These are phyloP conservation scores for Fomitopsis betulina DNA, from an alignment of 1,284 basidiomycete genomes.

Conservation along the genomic window DNA sequence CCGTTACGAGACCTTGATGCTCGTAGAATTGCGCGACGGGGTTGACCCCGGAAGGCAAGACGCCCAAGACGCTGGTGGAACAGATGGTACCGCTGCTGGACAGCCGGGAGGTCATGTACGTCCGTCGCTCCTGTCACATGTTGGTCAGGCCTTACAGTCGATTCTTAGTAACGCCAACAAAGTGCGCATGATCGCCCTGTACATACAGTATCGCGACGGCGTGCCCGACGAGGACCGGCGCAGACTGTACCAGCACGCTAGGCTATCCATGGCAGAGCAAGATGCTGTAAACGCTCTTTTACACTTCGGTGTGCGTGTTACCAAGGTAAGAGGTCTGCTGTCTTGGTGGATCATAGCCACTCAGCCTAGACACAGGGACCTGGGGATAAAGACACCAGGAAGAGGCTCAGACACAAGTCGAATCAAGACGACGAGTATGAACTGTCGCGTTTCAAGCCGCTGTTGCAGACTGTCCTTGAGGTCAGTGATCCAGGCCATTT, in stretches of 20 bases:
- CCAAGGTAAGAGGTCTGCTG: conserved; percentile 49
- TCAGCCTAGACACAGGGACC: conserved; percentile 41
- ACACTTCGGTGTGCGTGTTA: conserved; percentile 81
- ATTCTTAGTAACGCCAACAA: conserved; percentile 77
- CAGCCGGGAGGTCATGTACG: conserved; percentile 77
- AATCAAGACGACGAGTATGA: conserved; percentile 88
- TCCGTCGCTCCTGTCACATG: conserved; percentile 1
- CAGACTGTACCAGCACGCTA: conserved; percentile 95
- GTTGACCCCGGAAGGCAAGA: conserved; percentile 82
- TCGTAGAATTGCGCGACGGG: conserved; percentile 87
- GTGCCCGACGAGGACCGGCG: conserved; percentile 97
- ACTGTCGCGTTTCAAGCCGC: conserved; percentile 90
- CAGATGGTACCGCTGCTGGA: conserved; percentile 98
- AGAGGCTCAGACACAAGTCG: conserved; percentile 76
- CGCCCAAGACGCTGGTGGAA: conserved; percentile 90
- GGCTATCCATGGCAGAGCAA: conserved; percentile 85
- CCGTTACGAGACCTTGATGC: conserved; percentile 1
- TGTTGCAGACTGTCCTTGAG: conserved; percentile 67
- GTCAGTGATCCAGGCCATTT: conserved; percentile 13
- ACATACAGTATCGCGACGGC: conserved; percentile 94
- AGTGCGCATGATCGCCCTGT: conserved; percentile 94
- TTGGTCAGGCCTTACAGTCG: neutral
- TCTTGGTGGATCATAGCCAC: neutral
- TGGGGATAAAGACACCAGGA: conserved; percentile 71
- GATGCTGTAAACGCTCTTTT: conserved; percentile 90